phyloP scores from a whole-genome alignment of 176 grass and related monocot species.

The Rhynchospora pubera region DNA sequence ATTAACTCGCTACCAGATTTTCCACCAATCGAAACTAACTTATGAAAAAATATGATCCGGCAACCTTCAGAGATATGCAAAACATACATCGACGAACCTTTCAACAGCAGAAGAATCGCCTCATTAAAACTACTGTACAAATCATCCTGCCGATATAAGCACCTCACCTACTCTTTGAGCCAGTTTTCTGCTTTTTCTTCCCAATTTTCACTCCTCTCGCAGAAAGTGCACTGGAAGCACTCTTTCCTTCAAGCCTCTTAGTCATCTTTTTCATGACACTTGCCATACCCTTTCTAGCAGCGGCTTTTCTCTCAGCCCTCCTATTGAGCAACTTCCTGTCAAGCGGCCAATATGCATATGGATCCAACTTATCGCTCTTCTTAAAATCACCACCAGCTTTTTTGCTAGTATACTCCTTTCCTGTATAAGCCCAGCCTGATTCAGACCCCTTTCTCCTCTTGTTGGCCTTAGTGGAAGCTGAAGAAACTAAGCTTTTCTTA shows the following conservation, averaged over 20 bases:
- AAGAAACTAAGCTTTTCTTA: conserved; percentile 8
- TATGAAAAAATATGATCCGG: background rate
- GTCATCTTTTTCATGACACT: conserved; percentile 70
- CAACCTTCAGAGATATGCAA: background rate
- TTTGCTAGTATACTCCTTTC: conserved; percentile 75
- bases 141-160: background rate
- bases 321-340: conserved; percentile 83
- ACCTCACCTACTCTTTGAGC: conserved; percentile 1
- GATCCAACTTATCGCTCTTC: conserved; percentile 90
- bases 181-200: conserved; percentile 46
- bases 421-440: conserved; percentile 78
- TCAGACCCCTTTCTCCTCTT: conserved; percentile 59
- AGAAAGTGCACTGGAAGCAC: conserved; percentile 44
- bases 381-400: conserved; percentile 73
- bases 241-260: conserved; percentile 79
- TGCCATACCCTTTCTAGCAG: conserved; percentile 74
- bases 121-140: background rate
- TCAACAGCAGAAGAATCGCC: background rate
- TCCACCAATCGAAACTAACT: background rate
- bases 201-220: conserved; percentile 18
- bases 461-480: conserved; percentile 27
- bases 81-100: background rate
- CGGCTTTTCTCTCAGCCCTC: conserved; percentile 57
- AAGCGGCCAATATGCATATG: conserved; percentile 85
- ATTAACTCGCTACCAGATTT: background rate